Base-by-base conservation (phyloP, 495 filamentous ascomycete species). In the Geopyxis carbonaria region DNA sequence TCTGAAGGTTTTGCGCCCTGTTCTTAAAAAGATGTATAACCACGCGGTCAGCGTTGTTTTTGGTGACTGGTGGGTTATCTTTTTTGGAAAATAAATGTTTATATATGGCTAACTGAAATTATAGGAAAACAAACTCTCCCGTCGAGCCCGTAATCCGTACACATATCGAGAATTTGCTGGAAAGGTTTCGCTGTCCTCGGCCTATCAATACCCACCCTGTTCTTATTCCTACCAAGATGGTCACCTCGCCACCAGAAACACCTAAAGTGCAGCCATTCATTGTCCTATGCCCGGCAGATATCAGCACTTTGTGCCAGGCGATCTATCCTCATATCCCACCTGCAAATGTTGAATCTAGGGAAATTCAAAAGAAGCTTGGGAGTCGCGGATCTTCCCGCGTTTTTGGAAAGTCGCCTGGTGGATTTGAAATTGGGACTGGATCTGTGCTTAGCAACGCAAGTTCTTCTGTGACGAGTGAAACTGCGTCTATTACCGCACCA, bases 91-190 rank as follows among this genome's bases (percentile, higher is more conserved):
- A 30, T 31, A 18, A n/a, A n/a, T n/a, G n/a, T n/a, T n/a, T 39
- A 4, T 6, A 7, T n/a, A 3, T 29, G 9, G 28, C 34, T 43
- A 34, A 23, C 44, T 59, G 22, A 59, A 1, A 15, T 38, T 32
- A 36, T 28, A 48, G 76, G 73, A 65, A 70, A 69, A 56, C 68
- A 69, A 46, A 64, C 66, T 22, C 68, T 5, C 72, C 74, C 3
- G 71, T 72, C 1, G 75, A 73, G 8, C 68, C 72, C 15, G 68
- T 73, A 38, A 69, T 87, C 51, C 73, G 75, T 46, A 62, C 60
- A 18, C 80, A 82, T 56, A 75, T 91, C 42, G 78, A 83, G 44
- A 83, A 66, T 42, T 80, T 92, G 55, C 64, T 84, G 49, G 58
- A 59, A 40, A 69, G 75, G 22, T 79, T 87, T 55, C 68, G 66